phyloP scores from a whole-genome alignment of 164 flowering plant species.

The Warburgia ugandensis region DNA sequence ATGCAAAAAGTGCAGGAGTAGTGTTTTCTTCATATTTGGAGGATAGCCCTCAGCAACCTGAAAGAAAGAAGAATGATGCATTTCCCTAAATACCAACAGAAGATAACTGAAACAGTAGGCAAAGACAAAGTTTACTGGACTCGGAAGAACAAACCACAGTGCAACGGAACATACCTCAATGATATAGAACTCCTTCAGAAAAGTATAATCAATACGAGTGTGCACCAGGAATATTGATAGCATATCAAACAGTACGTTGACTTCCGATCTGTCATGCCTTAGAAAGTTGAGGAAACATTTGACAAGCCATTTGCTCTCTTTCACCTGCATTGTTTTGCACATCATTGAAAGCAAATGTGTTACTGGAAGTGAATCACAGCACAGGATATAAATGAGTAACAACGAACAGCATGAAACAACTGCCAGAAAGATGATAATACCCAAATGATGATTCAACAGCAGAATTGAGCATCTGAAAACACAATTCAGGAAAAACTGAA shows the following conservation, averaged over 20 bases:
- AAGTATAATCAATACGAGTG: constrained; percentile 91
- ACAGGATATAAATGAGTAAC: no score
- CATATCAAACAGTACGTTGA: constrained; percentile 86
- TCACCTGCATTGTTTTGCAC: constrained; percentile 53
- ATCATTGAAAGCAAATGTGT: not conserved
- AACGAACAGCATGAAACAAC: no score
- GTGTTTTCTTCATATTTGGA: constrained; percentile 73
- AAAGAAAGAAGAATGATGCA: not conserved
- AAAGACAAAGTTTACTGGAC: not conserved
- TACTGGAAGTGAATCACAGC: no score
- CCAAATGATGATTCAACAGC: no score
- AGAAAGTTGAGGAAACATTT: constrained; percentile 94
- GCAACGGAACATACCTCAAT: constrained; percentile 61
- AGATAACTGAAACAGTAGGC: not conserved
- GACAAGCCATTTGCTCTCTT: constrained; percentile 99
- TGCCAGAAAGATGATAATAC: no score
- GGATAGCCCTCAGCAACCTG: constrained; percentile 97
- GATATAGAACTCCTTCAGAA: constrained; percentile 93
- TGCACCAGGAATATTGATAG: constrained; percentile 83
- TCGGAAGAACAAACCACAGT: not conserved
- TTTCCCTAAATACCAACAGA: not conserved
- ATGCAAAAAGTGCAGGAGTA: constrained; percentile 70
- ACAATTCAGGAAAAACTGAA: no score
- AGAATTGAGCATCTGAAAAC: no score
- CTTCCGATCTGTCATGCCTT: constrained; percentile 86